These are phyloP conservation scores for Amyloporia xantha DNA, from an alignment of 768 basidiomycete genomes.

Conservation along the genomic window DNA sequence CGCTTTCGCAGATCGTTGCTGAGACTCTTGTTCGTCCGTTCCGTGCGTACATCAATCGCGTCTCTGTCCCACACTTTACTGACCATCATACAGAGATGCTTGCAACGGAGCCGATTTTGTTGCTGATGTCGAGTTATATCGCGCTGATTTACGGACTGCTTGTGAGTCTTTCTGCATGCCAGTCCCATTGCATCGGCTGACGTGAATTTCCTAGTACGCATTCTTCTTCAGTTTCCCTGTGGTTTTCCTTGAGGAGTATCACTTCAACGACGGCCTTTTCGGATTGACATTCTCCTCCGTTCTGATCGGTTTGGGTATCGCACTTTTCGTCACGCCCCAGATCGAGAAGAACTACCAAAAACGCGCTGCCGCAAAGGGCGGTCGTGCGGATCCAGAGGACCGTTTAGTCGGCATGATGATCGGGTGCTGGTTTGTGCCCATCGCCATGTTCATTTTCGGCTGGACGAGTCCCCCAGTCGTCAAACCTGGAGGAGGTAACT, in stretches of 20 bases:
- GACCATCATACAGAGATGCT: slow-evolving; percentile 27
- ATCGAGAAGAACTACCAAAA: slow-evolving; percentile 29
- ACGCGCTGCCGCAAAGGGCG: slow-evolving; percentile 28
- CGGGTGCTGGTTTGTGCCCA: slow-evolving; percentile 29
- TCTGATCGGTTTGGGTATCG: slow-evolving; percentile 30
- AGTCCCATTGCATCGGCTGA: slow-evolving; percentile 5
- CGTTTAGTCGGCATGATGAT: slow-evolving; percentile 34
- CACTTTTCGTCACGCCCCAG: slow-evolving; percentile 28
- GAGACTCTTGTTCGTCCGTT: slow-evolving; percentile 38
- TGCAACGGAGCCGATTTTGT: slow-evolving; percentile 38
- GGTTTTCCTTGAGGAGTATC: slow-evolving; percentile 29
- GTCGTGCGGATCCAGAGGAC: slow-evolving; percentile 36
- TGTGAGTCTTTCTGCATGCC: slow-evolving; percentile 9
- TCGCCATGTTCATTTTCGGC: slow-evolving; percentile 37
- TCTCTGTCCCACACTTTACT: not conserved
- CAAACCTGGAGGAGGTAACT: slow-evolving; percentile 29
- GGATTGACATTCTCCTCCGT: slow-evolving; percentile 37
- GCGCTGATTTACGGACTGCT: slow-evolving; percentile 37
- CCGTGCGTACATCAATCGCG: slow-evolving; percentile 11
- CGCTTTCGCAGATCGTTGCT: slow-evolving; percentile 29
- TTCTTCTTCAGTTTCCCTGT: slow-evolving; percentile 32
- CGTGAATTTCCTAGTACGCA: slow-evolving; percentile 20
- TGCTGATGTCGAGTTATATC: slow-evolving; percentile 39
- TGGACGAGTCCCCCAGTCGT: slow-evolving; percentile 34
- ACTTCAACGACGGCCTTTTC: slow-evolving; percentile 30